Percentiles rank a stretch among this genome's conserved stretches.
These are phyloP conservation scores for Anisodus acutangulus DNA, from an alignment of 257 asterid species.

Conservation along the genomic window DNA sequence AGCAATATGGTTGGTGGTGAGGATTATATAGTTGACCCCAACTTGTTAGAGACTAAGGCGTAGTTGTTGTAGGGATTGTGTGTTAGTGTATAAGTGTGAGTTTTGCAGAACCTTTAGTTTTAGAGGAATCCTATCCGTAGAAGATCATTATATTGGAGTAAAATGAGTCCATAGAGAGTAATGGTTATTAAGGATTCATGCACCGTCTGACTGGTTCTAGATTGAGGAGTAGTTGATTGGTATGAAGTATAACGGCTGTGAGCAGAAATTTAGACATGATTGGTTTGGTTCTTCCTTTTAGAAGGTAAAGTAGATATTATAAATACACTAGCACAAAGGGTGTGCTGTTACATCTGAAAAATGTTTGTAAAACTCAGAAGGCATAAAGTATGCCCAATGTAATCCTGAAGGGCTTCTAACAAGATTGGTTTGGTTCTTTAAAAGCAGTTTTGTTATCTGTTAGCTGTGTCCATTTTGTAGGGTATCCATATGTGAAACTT, in stretches of 20 bases:
- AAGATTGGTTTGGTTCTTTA: not conserved
- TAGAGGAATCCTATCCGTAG: not conserved
- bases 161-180: slow-evolving; percentile 13
- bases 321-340: slow-evolving; percentile 6
- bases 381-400: not conserved
- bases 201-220: not conserved
- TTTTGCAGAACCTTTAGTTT: not conserved
- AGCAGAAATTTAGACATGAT: slow-evolving; percentile 17
- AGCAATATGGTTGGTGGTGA: not conserved
- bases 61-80: not conserved
- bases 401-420: slow-evolving; percentile 8
- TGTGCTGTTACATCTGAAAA: not conserved
- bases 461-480: not conserved
- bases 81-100: not conserved
- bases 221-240: slow-evolving; percentile 18
- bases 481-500: slow-evolving; percentile 17
- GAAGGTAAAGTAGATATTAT: not conserved
- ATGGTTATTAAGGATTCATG: not conserved
- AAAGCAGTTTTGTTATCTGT: not conserved
- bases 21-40: not conserved
- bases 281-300: not conserved
- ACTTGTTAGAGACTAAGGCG: not conserved
- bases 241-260: not conserved
- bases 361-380: not conserved
- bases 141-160: not conserved